These are phyloP conservation scores for Saccharum spontaneum DNA, from an alignment of 176 grass and related monocot species.

Conservation along the genomic window DNA sequence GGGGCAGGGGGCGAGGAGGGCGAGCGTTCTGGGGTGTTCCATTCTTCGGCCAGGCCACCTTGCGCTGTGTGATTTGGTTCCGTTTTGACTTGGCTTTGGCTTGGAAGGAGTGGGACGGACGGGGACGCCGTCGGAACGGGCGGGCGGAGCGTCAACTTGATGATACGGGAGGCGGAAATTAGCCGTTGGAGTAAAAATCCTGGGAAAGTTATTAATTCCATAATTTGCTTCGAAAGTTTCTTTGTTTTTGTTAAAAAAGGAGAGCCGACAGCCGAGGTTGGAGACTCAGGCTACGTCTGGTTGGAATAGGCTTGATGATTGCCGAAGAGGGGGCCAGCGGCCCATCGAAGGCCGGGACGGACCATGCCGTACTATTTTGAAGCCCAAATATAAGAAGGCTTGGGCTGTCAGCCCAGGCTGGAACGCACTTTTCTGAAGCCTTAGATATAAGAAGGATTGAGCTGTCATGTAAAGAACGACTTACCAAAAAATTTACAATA, in stretches of 20 bases:
- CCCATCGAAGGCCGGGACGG: not conserved
- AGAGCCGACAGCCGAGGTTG: too few relatives aligned
- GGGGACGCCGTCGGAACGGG: not conserved
- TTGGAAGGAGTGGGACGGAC: not conserved
- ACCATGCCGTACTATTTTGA: not conserved
- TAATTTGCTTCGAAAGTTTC: too few relatives aligned
- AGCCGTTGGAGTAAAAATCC: constrained; percentile 8
- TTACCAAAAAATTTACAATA: too few relatives aligned
- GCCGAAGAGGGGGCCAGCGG: too few relatives aligned
- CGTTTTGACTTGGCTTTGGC: not conserved
- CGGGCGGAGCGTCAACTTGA: not conserved
- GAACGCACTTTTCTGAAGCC: too few relatives aligned
- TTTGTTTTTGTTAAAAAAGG: too few relatives aligned
- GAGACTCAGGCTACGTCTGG: too few relatives aligned
- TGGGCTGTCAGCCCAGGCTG: not conserved
- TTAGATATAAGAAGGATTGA: too few relatives aligned
- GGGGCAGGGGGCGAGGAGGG: not conserved
- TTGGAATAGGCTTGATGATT: too few relatives aligned
- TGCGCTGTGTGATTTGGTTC: constrained; percentile 5
- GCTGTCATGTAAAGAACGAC: too few relatives aligned
- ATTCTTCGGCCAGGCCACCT: not conserved
- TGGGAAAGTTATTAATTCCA: not conserved
- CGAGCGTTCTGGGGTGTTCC: constrained; percentile 16
- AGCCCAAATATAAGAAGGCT: not conserved
- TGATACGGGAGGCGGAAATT: not conserved